phyloP scores from a whole-genome alignment of 306 rosid species.

The Trifolium repens region DNA sequence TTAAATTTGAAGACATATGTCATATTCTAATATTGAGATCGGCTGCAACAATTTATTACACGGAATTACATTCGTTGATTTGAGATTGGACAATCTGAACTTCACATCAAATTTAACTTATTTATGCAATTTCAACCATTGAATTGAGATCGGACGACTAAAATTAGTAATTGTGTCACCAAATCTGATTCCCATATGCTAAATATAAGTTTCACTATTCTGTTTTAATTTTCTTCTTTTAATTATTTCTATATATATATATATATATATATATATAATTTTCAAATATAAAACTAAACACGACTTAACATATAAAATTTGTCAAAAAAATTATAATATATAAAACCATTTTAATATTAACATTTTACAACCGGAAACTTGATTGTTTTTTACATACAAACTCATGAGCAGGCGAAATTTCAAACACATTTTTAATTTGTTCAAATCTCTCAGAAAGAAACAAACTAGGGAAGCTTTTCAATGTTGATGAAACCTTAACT shows the following conservation, averaged over 20 bases:
- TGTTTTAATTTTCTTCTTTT: neutral
- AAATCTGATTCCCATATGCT: no score
- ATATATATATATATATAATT: neutral
- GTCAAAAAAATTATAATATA: neutral
- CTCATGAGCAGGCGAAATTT: constrained; percentile 46
- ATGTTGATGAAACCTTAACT: constrained; percentile 41
- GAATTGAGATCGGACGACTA: no score
- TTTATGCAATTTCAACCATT: no score
- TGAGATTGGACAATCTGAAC: no score
- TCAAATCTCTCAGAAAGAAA: constrained; percentile 64
- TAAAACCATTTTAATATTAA: constrained; percentile 35
- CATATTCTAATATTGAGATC: no score
- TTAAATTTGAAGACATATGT: no score
- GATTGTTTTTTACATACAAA: constrained; percentile 41
- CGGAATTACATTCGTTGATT: no score
- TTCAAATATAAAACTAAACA: constrained; percentile 12
- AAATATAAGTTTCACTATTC: neutral
- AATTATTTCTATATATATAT: neutral
- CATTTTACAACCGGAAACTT: constrained; percentile 50
- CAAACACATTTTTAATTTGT: constrained; percentile 44
- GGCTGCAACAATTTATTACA: no score
- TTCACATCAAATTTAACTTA: no score
- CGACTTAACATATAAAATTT: constrained; percentile 11
- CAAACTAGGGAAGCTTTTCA: constrained; percentile 42
- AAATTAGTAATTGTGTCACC: no score